phyloP scores from a whole-genome alignment of 2,329 filamentous ascomycete genomes.

The Colletotrichum sp. region DNA sequence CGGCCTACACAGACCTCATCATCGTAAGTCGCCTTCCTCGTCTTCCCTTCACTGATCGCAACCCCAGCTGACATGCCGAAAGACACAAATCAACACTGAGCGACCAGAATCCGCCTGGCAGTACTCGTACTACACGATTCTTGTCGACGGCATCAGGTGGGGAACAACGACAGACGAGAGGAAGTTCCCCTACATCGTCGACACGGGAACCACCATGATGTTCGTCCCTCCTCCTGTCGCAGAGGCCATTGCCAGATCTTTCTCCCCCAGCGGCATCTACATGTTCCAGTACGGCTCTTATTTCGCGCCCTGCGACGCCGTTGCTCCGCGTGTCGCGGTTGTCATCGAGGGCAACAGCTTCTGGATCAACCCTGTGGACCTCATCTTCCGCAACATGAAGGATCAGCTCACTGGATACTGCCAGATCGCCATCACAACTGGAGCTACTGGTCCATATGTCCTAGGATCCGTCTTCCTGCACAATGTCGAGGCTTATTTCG shows the following conservation, averaged over 20 bases:
- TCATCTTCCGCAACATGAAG: slow-evolving; percentile 48
- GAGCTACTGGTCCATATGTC: slow-evolving; percentile 51
- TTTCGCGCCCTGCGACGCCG: slow-evolving; percentile 53
- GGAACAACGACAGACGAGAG: slow-evolving; percentile 44
- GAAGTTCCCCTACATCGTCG: slow-evolving; percentile 55
- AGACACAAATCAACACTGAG: slow-evolving; percentile 49
- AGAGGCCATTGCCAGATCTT: slow-evolving; percentile 50
- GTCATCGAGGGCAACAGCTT: slow-evolving; percentile 48
- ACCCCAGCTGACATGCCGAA: not conserved
- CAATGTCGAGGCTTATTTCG: slow-evolving; percentile 55
- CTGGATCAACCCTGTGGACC: slow-evolving; percentile 51
- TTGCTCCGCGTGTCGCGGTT: slow-evolving; percentile 50
- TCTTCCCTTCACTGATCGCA: not conserved
- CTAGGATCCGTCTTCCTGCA: slow-evolving; percentile 56
- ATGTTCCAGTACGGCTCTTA: slow-evolving; percentile 52
- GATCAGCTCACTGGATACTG: slow-evolving; percentile 54
- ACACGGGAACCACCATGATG: slow-evolving; percentile 57
- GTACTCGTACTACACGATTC: slow-evolving; percentile 59
- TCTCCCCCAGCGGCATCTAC: slow-evolving; percentile 52
- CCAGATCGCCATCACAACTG: slow-evolving; percentile 50
- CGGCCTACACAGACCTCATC: slow-evolving; percentile 46
- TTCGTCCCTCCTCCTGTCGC: slow-evolving; percentile 56
- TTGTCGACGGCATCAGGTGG: slow-evolving; percentile 53
- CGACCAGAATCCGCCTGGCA: slow-evolving; percentile 43
- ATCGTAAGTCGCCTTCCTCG: slow-evolving; percentile 40